A percentile compares a stretch with the other conserved stretches of the same genome.
phyloP scores from a whole-genome alignment of 2,329 filamentous ascomycete species.

The Corynespora cassiicola region DNA sequence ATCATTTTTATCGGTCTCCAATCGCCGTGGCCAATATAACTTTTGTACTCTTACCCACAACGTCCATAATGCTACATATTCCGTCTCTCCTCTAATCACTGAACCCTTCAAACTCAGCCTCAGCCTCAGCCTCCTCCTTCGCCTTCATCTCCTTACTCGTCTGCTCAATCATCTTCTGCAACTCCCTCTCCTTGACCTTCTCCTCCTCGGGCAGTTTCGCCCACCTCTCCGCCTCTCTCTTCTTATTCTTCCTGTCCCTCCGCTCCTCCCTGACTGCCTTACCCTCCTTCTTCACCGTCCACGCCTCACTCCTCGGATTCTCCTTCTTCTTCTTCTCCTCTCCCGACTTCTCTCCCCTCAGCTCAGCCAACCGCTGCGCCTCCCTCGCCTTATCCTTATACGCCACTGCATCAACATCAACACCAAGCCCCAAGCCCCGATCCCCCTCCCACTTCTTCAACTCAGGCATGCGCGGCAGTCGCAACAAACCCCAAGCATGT shows the following conservation, averaged over 20 bases:
- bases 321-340: slow-evolving; percentile 27
- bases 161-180: slow-evolving; percentile 31
- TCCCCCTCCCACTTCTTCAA: slow-evolving; percentile 56
- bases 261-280: slow-evolving; percentile 37
- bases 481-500: slow-evolving; percentile 83
- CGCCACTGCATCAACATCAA: slow-evolving; percentile 49
- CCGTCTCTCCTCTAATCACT: too few species aligned
- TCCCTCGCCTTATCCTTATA: slow-evolving; percentile 56
- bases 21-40: too few species aligned
- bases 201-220: slow-evolving; percentile 37
- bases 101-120: slow-evolving; percentile 42
- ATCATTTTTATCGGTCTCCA: too few species aligned
- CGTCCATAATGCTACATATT: too few species aligned
- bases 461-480: slow-evolving; percentile 94
- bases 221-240: slow-evolving; percentile 35
- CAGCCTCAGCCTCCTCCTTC: slow-evolving; percentile 24
- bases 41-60: too few species aligned
- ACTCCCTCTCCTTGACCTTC: slow-evolving; percentile 28
- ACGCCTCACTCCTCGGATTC: slow-evolving; percentile 37
- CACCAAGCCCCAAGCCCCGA: slow-evolving; percentile 45
- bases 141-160: slow-evolving; percentile 30
- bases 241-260: slow-evolving; percentile 41
- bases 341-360: slow-evolving; percentile 30
- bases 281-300: slow-evolving; percentile 46
- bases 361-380: slow-evolving; percentile 46